Evolutionary conservation across 2,329 filamentous ascomycete genomes (phyloP).

Genomic region (Pseudocercospora crystallina): DNA sequence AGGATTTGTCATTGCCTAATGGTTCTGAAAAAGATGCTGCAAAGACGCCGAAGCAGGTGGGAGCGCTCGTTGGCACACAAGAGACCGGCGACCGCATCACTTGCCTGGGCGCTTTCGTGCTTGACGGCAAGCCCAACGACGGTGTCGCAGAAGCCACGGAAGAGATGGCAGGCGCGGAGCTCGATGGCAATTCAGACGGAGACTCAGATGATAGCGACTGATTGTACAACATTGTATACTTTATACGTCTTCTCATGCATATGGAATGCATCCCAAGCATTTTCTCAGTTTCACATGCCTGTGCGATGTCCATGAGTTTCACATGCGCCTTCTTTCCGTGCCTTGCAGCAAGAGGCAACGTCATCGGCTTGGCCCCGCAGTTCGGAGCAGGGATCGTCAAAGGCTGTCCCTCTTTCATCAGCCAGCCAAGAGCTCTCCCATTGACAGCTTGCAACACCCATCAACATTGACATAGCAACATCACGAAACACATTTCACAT

Average conservation of each 20-base stretch:
- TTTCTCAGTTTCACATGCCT: too few species aligned
- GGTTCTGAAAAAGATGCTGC: slow-evolving; percentile 4
- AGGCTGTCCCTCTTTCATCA: too few species aligned
- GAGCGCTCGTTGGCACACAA: slow-evolving; percentile 71
- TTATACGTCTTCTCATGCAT: too few species aligned
- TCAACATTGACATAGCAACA: neutral
- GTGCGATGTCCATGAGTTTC: too few species aligned
- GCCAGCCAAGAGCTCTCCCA: neutral
- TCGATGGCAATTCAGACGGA: slow-evolving; percentile 6
- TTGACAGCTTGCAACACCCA: neutral
- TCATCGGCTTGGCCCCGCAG: too few species aligned
- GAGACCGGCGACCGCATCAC: slow-evolving; percentile 88
- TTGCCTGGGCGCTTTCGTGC: slow-evolving; percentile 80
- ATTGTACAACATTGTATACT: neutral
- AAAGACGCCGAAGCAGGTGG: slow-evolving; percentile 50
- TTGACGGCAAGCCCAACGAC: slow-evolving; percentile 49
- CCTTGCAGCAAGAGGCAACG: too few species aligned
- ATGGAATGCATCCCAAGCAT: too few species aligned
- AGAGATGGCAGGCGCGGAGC: slow-evolving; percentile 15
- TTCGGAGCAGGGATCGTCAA: too few species aligned
- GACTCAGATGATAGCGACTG: slow-evolving; percentile 15
- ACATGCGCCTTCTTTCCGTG: too few species aligned
- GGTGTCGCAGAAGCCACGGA: slow-evolving; percentile 19
- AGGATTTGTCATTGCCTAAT: neutral
- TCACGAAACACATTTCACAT: neutral